phyloP scores from a whole-genome alignment of 176 grass and related monocot species.

The Elaeis guineensis region DNA sequence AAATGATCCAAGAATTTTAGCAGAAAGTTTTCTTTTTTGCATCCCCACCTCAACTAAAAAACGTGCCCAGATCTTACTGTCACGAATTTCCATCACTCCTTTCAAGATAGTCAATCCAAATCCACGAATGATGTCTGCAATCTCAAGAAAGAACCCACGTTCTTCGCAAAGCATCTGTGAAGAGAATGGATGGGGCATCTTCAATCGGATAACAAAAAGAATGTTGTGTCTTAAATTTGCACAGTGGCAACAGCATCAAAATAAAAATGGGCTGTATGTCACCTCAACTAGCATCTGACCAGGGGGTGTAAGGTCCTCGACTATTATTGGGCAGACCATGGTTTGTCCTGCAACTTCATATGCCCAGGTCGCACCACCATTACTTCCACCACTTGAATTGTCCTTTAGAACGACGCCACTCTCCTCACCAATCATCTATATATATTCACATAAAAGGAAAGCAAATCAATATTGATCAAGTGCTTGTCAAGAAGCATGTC shows the following conservation, averaged over 20 bases:
- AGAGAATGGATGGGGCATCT: background rate
- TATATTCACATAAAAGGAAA: slow-evolving; percentile 1
- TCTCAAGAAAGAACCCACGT: slow-evolving; percentile 95
- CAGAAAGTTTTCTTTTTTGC: background rate
- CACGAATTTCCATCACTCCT: slow-evolving; percentile 79
- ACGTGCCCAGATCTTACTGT: slow-evolving; percentile 82
- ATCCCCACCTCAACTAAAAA: slow-evolving; percentile 74
- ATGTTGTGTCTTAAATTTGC: background rate
- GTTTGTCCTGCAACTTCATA: slow-evolving; percentile 94
- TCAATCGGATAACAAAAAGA: background rate
- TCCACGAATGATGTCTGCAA: slow-evolving; percentile 85
- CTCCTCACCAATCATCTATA: slow-evolving; percentile 83
- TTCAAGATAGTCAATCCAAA: slow-evolving; percentile 93
- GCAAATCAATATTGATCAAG: background rate
- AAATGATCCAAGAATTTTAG: background rate
- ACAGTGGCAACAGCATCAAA: too few species aligned
- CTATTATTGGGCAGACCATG: slow-evolving; percentile 94
- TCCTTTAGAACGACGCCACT: slow-evolving; percentile 89
- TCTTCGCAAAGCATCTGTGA: slow-evolving; percentile 93
- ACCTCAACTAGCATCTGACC: slow-evolving; percentile 99
- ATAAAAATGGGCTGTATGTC: slow-evolving; percentile 13
- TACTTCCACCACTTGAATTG: slow-evolving; percentile 44
- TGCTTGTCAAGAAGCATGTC: too few species aligned
- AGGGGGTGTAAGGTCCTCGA: slow-evolving; percentile 79
- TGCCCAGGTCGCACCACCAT: slow-evolving; percentile 77